These are phyloP conservation scores for Paecilomyces dactylethromorphus DNA, from an alignment of 2,329 filamentous ascomycete species.

Conservation along the genomic window DNA sequence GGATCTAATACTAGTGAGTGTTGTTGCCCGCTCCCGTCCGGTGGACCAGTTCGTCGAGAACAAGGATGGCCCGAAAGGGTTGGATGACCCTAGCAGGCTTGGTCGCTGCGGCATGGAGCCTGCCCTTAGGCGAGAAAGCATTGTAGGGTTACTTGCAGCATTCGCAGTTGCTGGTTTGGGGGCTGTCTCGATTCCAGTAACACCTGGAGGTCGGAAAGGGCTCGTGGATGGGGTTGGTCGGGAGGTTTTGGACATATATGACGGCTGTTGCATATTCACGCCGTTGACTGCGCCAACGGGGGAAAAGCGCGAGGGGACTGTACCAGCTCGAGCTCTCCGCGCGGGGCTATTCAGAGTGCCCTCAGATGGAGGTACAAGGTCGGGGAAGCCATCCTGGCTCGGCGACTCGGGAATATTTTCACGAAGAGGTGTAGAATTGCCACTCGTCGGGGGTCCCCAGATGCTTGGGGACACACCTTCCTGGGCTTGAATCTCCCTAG, in stretches of 20 bases:
- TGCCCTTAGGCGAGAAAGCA: conserved; percentile 79
- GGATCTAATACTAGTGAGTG: conserved; percentile 83
- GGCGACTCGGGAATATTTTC: conserved; percentile 98
- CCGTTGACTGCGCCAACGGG: conserved; percentile 61
- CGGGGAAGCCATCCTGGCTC: conserved; percentile 84
- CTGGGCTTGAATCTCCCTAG: conserved; percentile 93
- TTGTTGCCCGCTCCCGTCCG: conserved; percentile 76
- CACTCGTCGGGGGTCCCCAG: conserved; percentile 94
- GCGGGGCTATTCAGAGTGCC: conserved; percentile 58
- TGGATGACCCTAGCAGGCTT: conserved; percentile 54
- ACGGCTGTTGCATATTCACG: conserved; percentile 48
- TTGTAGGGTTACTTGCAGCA: conserved; percentile 56
- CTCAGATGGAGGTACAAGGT: conserved; percentile 68
- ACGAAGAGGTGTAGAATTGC: conserved; percentile 89
- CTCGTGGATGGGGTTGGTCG: conserved; percentile 81
- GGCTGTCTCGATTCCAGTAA: conserved; percentile 34
- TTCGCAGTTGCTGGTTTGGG: conserved; percentile 36
- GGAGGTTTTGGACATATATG: conserved; percentile 67
- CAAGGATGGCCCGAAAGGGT: conserved; percentile 79
- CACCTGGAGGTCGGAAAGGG: conserved; percentile 65
- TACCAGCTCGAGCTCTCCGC: conserved; percentile 82
- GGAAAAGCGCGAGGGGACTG: conserved; percentile 90
- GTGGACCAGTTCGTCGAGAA: conserved; percentile 82
- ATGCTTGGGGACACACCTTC: conserved; percentile 74
- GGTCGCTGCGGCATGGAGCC: conserved; percentile 90